Conservation (phyloP, 768 basidiomycete genomes). For the Mrakia frigida region DNA sequence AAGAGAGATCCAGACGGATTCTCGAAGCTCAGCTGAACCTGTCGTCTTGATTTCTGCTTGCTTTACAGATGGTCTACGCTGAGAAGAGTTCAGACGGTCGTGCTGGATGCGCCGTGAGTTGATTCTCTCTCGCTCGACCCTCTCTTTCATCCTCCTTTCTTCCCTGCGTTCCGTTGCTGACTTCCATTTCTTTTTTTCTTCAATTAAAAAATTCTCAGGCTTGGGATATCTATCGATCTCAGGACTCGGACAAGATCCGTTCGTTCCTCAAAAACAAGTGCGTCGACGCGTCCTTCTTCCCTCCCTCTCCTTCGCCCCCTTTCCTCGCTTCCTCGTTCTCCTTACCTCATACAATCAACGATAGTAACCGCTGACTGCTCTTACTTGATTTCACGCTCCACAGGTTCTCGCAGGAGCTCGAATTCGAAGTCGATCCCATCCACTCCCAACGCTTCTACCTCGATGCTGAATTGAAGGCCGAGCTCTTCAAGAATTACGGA, state of each 20-base stretch:
- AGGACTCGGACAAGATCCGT: conserved; percentile 74
- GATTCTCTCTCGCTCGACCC: no score
- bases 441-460: conserved; percentile 85
- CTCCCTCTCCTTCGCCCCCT: not conserved
- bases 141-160: no score
- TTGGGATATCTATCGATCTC: conserved; percentile 73
- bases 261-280: conserved; percentile 65
- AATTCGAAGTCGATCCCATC: conserved; percentile 63
- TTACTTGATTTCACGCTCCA: conserved; percentile 34
- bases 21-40: not conserved
- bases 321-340: not conserved
- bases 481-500: conserved; percentile 61
- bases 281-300: conserved; percentile 28
- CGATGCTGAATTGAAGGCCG: conserved; percentile 60
- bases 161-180: no score
- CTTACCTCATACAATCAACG: not conserved
- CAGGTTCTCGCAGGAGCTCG: conserved; percentile 38
- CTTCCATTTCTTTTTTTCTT: no score
- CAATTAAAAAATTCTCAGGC: no score
- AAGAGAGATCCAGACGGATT: no score
- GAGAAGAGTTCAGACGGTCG: conserved; percentile 38
- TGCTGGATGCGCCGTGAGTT: conserved; percentile 63
- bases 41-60: conserved; percentile 46
- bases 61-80: conserved; percentile 51
- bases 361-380: no score